Evolutionary conservation across 1,139 yeast genomes (phyloP).

Genomic region (Insectozyma bohioensis): DNA sequence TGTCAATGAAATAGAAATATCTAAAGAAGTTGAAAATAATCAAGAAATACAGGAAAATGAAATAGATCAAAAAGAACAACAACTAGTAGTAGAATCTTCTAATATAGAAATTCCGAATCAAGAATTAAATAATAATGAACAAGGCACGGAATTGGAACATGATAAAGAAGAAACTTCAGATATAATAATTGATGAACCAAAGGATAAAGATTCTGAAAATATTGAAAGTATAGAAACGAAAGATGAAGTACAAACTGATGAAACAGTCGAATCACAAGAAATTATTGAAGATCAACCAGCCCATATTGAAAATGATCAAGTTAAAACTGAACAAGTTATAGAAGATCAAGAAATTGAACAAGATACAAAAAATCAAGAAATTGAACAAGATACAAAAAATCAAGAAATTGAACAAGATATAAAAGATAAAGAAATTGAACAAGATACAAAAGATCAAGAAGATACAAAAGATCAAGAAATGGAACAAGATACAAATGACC

Average conservation of each 20-base stretch:
- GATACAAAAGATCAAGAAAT: background rate
- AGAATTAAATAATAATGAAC: too few relatives aligned
- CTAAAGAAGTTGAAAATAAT: too few relatives aligned
- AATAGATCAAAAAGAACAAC: too few relatives aligned
- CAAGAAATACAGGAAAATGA: too few relatives aligned
- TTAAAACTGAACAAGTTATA: too few relatives aligned
- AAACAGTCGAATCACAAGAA: background rate
- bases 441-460: background rate
- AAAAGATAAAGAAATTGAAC: background rate
- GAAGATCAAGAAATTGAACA: background rate
- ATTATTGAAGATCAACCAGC: background rate
- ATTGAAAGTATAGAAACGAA: background rate
- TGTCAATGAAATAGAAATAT: too few relatives aligned
- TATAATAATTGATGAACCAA: background rate
- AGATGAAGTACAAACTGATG: too few relatives aligned
- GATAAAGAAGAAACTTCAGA: constrained; percentile 1
- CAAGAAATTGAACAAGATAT: background rate
- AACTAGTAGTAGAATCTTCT: too few relatives aligned
- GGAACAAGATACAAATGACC: background rate
- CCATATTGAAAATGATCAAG: background rate
- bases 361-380: too few relatives aligned
- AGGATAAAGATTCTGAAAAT: too few relatives aligned
- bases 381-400: background rate
- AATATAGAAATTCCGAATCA: too few relatives aligned
- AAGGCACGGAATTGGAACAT: too few relatives aligned